Evolutionary conservation across 2,329 filamentous ascomycete genomes (phyloP).

Genomic region (Tympanopsis confertula): DNA sequence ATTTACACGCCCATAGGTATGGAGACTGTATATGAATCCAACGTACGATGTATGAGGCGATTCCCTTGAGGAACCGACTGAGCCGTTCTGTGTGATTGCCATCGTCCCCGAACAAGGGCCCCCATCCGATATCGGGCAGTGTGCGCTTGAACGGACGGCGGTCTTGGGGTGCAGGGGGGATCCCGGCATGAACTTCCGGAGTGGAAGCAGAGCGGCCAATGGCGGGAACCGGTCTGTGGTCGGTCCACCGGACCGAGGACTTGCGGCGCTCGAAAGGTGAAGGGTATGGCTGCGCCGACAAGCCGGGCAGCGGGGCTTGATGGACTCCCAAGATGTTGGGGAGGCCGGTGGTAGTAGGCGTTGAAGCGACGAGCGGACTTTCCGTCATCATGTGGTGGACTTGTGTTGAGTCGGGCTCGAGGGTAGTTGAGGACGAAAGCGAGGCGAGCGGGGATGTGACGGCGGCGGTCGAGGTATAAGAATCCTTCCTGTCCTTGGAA

Average conservation of each 20-base stretch:
- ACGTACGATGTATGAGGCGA: conserved; percentile 63
- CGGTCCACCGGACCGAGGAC: background rate
- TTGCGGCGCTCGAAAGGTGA: background rate
- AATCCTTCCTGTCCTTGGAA: background rate
- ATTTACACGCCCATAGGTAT: too few relatives aligned
- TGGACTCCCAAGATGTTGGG: background rate
- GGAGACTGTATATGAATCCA: too few relatives aligned
- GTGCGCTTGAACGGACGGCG: conserved; percentile 35
- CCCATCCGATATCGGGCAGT: conserved; percentile 66
- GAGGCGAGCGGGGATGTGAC: background rate
- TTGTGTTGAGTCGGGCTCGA: background rate
- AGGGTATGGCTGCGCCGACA: background rate
- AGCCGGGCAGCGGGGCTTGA: too few relatives aligned
- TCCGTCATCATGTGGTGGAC: too few relatives aligned
- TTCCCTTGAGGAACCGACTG: conserved; percentile 58
- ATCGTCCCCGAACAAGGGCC: conserved; percentile 50
- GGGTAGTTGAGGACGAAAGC: background rate
- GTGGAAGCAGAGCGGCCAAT: background rate
- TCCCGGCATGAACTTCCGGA: background rate
- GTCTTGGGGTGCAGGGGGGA: background rate
- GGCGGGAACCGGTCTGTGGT: background rate
- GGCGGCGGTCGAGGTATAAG: background rate
- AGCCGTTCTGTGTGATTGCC: conserved; percentile 58
- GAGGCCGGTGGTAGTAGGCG: too few relatives aligned
- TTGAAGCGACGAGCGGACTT: too few relatives aligned